These are phyloP conservation scores for Senna tora DNA, from an alignment of 306 rosid species.

Conservation along the genomic window DNA sequence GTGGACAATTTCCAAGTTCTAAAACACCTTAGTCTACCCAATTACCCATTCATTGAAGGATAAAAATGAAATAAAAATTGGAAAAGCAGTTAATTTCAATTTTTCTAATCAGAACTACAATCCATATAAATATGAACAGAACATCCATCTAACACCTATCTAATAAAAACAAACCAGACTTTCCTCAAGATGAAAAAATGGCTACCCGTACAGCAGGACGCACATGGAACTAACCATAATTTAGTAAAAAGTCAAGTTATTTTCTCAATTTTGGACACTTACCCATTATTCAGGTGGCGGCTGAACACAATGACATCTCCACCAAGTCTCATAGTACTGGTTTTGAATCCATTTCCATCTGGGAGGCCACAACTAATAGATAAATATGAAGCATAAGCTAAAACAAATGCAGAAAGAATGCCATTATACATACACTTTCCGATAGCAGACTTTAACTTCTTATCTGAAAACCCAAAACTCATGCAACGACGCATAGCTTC, in stretches of 20 bases:
- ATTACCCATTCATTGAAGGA: slow-evolving; percentile 20
- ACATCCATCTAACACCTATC: not conserved
- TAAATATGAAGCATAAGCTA: slow-evolving; percentile 32
- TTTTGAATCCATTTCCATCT: slow-evolving; percentile 99
- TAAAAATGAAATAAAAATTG: not conserved
- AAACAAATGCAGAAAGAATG: slow-evolving; percentile 35
- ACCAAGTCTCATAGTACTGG: slow-evolving; percentile 98
- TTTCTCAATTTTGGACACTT: slow-evolving; percentile 35
- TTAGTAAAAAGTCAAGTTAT: not conserved
- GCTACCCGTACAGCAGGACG: slow-evolving; percentile 5
- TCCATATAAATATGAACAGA: not conserved
- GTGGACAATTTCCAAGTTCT: slow-evolving; percentile 3
- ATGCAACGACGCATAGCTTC: slow-evolving; percentile 82
- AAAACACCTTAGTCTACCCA: slow-evolving; percentile 12
- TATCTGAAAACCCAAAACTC: slow-evolving; percentile 96
- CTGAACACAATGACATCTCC: slow-evolving; percentile 91
- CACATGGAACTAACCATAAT: slow-evolving; percentile 15
- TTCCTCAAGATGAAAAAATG: slow-evolving; percentile 3
- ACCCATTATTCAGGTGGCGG: slow-evolving; percentile 66
- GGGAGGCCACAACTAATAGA: slow-evolving; percentile 52
- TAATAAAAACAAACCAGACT: slow-evolving; percentile 13
- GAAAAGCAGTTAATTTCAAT: not conserved
- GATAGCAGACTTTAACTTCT: slow-evolving; percentile 71
- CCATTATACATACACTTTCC: slow-evolving; percentile 77
- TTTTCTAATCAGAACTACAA: slow-evolving; percentile 12